Conservation (phyloP, 1,284 basidiomycete genomes). For the Malassezia globosa region DNA sequence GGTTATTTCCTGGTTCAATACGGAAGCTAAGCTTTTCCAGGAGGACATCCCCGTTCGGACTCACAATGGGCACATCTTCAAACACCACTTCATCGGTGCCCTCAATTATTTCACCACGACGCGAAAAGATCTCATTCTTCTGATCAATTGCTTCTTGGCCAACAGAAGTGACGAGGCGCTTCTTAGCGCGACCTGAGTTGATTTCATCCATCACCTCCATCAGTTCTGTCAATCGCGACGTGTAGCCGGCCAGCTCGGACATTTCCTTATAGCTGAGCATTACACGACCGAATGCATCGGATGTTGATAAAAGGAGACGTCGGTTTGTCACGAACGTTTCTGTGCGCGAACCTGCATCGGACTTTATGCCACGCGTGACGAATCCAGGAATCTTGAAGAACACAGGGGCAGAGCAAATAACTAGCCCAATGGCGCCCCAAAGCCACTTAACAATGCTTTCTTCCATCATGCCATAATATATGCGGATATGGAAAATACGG, state of each 20-base stretch:
- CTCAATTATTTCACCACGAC: slow-evolving; percentile 59
- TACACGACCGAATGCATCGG: slow-evolving; percentile 55
- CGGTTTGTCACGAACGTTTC: slow-evolving; percentile 76
- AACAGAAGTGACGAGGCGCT: slow-evolving; percentile 62
- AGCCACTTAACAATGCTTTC: slow-evolving; percentile 92
- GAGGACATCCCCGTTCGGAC: slow-evolving; percentile 87
- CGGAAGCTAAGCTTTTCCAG: slow-evolving; percentile 67
- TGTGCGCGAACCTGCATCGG: slow-evolving; percentile 43
- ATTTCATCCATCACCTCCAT: slow-evolving; percentile 87
- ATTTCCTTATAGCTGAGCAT: slow-evolving; percentile 94
- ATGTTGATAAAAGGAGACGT: slow-evolving; percentile 62
- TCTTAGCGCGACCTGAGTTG: slow-evolving; percentile 72
- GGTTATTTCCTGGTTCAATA: slow-evolving; percentile 72
- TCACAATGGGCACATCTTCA: slow-evolving; percentile 84
- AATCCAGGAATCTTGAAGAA: slow-evolving; percentile 75
- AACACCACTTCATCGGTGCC: slow-evolving; percentile 63
- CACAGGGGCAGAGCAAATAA: slow-evolving; percentile 84
- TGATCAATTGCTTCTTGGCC: slow-evolving; percentile 65
- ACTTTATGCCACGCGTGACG: slow-evolving; percentile 12
- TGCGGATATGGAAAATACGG: slow-evolving; percentile 64
- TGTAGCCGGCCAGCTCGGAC: slow-evolving; percentile 89
- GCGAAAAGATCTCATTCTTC: slow-evolving; percentile 59
- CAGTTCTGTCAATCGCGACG: slow-evolving; percentile 74
- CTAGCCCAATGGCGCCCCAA: slow-evolving; percentile 86
- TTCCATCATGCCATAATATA: slow-evolving; percentile 69